A percentile compares a stretch with the other conserved stretches of the same genome.
Conservation (phyloP, 257 asterid species). For the Lavandula angustifolia region DNA sequence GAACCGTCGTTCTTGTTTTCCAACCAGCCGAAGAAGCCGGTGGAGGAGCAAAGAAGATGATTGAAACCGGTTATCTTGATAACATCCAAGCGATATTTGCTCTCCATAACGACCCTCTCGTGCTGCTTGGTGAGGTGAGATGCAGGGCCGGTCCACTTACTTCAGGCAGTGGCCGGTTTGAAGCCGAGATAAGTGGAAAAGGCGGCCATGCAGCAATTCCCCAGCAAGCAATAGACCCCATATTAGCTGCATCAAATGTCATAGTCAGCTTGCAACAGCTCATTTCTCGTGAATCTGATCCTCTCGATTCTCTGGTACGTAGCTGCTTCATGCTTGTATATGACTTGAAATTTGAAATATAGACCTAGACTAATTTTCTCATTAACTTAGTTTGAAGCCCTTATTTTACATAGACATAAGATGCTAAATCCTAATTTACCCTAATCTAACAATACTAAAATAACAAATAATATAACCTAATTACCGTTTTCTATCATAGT, state of each 20-base stretch:
- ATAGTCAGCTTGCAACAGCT: slow-evolving; percentile 81
- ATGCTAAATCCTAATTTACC: no score
- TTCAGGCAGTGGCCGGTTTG: slow-evolving; percentile 75
- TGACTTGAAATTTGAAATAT: background rate
- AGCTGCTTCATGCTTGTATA: slow-evolving; percentile 6
- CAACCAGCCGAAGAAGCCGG: slow-evolving; percentile 98
- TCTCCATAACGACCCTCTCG: slow-evolving; percentile 45
- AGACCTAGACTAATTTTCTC: background rate
- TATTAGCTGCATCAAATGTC: slow-evolving; percentile 78
- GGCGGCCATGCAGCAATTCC: slow-evolving; percentile 97
- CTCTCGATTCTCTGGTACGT: slow-evolving; percentile 83
- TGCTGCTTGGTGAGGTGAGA: slow-evolving; percentile 55
- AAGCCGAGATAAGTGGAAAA: slow-evolving; percentile 77
- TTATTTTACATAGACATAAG: background rate
- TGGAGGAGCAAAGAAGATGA: slow-evolving; percentile 83
- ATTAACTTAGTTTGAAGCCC: background rate
- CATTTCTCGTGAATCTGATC: slow-evolving; percentile 89
- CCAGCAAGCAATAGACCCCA: slow-evolving; percentile 82
- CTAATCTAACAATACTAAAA: no score
- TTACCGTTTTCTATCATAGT: no score
- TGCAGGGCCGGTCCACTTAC: slow-evolving; percentile 66
- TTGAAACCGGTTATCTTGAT: slow-evolving; percentile 67
- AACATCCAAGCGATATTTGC: slow-evolving; percentile 73
- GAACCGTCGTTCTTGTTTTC: slow-evolving; percentile 79
- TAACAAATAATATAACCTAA: no score